Evolutionary conservation across 805 yeast genomes (phyloP).

Genomic region (Candida andamanensis): DNA sequence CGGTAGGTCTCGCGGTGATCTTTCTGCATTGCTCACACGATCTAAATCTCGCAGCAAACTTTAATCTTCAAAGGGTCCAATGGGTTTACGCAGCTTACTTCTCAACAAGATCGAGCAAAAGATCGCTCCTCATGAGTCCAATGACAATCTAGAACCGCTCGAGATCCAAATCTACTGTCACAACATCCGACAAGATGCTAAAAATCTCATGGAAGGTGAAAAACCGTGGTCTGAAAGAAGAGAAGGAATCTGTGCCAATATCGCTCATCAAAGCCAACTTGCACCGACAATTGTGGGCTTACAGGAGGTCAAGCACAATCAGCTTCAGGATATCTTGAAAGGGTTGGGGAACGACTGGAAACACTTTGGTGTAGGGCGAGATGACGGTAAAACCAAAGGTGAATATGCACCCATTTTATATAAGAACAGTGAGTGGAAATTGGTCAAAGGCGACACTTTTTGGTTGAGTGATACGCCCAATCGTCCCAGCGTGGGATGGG

Average conservation of each 20-base stretch:
- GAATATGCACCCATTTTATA: slow-evolving; percentile 26
- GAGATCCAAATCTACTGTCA: slow-evolving; percentile 30
- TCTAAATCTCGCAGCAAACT: too few species aligned
- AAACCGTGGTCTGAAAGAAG: slow-evolving; percentile 42
- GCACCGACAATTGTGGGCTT: slow-evolving; percentile 35
- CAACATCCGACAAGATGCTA: slow-evolving; percentile 40
- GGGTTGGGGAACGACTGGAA: slow-evolving; percentile 21
- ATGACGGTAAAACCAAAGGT: slow-evolving; percentile 24
- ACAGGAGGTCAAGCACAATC: slow-evolving; percentile 35
- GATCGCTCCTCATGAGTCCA: too few species aligned
- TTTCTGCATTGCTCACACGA: too few species aligned
- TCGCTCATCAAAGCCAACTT: slow-evolving; percentile 18
- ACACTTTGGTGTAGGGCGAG: slow-evolving; percentile 27
- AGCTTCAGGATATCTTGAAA: slow-evolving; percentile 25
- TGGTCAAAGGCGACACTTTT: slow-evolving; percentile 16
- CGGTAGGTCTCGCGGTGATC: too few species aligned
- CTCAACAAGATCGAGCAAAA: too few species aligned
- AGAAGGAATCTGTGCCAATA: slow-evolving; percentile 32
- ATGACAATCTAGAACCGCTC: slow-evolving; percentile 11
- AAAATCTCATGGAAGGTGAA: slow-evolving; percentile 31
- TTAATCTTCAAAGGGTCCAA: too few species aligned
- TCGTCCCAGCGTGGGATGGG: slow-evolving; percentile 40
- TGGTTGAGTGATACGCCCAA: slow-evolving; percentile 26
- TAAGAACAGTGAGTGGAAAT: slow-evolving; percentile 18
- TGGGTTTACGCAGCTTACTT: too few species aligned